Conservation (phyloP, 306 rosid species). For the Citrullus amarus region DNA sequence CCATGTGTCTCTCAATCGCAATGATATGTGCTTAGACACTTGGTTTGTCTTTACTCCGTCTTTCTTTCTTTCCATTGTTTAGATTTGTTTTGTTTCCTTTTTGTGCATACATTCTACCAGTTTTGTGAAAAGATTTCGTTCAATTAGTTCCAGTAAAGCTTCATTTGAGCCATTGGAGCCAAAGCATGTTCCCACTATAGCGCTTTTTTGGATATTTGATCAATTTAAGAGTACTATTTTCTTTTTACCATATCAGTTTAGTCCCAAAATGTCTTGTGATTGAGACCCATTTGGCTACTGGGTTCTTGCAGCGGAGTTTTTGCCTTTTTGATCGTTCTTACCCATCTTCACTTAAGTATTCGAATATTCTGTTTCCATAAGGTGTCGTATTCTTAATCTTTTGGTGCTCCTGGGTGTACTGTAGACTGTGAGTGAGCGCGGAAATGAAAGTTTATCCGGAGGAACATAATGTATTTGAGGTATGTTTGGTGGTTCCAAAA, state of each 20-base stretch:
- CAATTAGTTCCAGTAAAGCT: not conserved
- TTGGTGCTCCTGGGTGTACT: slow-evolving; percentile 7
- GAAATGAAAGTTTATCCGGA: slow-evolving; percentile 37
- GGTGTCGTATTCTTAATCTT: not conserved
- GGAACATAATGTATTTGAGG: slow-evolving; percentile 50
- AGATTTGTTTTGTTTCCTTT: not conserved
- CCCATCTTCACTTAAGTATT: not conserved
- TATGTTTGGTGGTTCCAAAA: slow-evolving; percentile 77
- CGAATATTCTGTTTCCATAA: not conserved
- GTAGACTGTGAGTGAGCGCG: slow-evolving; percentile 7
- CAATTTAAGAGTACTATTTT: not conserved
- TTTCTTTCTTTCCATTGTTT: not conserved
- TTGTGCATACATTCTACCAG: not conserved
- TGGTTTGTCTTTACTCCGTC: slow-evolving; percentile 3
- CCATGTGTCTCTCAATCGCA: slow-evolving; percentile 17
- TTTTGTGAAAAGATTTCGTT: not conserved
- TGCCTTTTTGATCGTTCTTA: slow-evolving; percentile 3
- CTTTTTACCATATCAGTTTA: not conserved
- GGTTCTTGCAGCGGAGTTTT: not conserved
- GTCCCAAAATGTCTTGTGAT: not conserved
- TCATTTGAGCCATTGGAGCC: not conserved
- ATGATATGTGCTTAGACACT: slow-evolving; percentile 22
- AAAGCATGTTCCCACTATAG: not conserved
- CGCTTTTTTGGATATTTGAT: not conserved
- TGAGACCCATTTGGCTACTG: not conserved